phyloP scores from a whole-genome alignment of 2,329 filamentous ascomycete species.

The Xylariaceae sp. region DNA sequence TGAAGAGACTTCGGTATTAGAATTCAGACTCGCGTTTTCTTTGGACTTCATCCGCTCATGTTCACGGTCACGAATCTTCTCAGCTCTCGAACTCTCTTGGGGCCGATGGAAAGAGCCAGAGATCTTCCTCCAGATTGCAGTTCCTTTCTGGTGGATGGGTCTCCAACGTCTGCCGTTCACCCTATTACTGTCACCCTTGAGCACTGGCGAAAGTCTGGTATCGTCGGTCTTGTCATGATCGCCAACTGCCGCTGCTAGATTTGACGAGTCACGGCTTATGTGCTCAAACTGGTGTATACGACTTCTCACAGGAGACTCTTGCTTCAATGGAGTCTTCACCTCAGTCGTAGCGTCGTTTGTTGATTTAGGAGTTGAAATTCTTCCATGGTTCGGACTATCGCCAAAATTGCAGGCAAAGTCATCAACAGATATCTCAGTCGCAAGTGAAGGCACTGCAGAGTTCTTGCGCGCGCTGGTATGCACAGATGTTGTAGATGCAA shows the following conservation, averaged over 20 bases:
- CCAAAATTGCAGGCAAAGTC: conserved; percentile 30
- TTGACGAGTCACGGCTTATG: conserved; percentile 19
- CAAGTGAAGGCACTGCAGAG: conserved; percentile 22
- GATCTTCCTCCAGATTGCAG: conserved; percentile 29
- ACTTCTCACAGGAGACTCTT: conserved; percentile 29
- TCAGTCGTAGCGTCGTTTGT: conserved; percentile 3
- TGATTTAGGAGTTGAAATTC: neutral
- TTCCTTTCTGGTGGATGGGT: conserved; percentile 26
- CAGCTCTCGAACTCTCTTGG: conserved; percentile 19
- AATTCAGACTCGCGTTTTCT: neutral
- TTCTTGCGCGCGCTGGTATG: conserved; percentile 11
- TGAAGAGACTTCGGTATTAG: neutral
- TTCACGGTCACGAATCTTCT: conserved; percentile 3
- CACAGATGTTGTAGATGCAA: conserved; percentile 6
- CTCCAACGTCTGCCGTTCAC: conserved; percentile 16
- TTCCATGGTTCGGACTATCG: conserved; percentile 7
- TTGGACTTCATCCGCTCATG: conserved; percentile 11
- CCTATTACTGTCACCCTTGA: conserved; percentile 2
- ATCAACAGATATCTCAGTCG: conserved; percentile 28
- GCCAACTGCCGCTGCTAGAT: neutral
- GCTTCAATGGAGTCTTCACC: conserved; percentile 2
- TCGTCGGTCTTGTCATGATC: conserved; percentile 13
- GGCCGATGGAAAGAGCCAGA: conserved; percentile 27
- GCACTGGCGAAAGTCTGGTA: neutral
- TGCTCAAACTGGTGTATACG: conserved; percentile 31